Evolutionary conservation across 208 protist genomes (phyloP), one percentile per base, ranked within the genome.

Genomic region (Novymonas esmeraldas): DNA sequence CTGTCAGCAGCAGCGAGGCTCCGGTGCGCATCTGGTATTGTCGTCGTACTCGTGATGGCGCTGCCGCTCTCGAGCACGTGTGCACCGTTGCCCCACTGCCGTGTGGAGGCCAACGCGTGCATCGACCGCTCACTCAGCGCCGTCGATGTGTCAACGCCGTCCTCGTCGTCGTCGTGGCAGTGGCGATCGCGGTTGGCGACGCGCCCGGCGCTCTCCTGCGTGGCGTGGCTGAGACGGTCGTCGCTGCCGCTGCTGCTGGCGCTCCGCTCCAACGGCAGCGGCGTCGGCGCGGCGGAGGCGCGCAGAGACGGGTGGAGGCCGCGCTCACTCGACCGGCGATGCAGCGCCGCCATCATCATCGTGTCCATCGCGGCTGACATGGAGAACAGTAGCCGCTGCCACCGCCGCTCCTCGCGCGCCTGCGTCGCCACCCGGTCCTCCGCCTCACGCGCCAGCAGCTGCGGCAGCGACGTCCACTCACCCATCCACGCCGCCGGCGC

Each of bases 251-350:
- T 55, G 42, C 54, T 31, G 20, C 28, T 49, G 29, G 48, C 50
- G 1, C 14, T 38, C 9, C 36, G 18, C 7, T 52, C 34, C 1
- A n/a, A 34, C 2, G 18, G 28, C 22, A 63, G 22, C 0, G 42
- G 64, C 36, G 55, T 63, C 16, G 64, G 33, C n/a, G 46, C 54
- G 6, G 36, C 20, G 16, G 64, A 70, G 29, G 54, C 7, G 28
- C 64, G 64, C 41, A 70, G 28, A 3, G 64, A 70, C 6, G 64
- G 54, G 38, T 70, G 64, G 22, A 70, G 29, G 33, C 64, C 64
- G 29, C 64, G 64, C 45, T 70, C 64, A 13, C 38, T n/a, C 3
- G 64, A 57, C 22, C 64, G 54, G 39, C 33, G 64, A n/a, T 41
- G 42, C 29, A 70, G 36, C 20, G 55, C 64, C 7, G 29, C 16